Evolutionary conservation across 2,329 filamentous ascomycete genomes (phyloP), one percentile per base, ranked within the genome.

Genomic region (Zymoseptoria passerinii): DNA sequence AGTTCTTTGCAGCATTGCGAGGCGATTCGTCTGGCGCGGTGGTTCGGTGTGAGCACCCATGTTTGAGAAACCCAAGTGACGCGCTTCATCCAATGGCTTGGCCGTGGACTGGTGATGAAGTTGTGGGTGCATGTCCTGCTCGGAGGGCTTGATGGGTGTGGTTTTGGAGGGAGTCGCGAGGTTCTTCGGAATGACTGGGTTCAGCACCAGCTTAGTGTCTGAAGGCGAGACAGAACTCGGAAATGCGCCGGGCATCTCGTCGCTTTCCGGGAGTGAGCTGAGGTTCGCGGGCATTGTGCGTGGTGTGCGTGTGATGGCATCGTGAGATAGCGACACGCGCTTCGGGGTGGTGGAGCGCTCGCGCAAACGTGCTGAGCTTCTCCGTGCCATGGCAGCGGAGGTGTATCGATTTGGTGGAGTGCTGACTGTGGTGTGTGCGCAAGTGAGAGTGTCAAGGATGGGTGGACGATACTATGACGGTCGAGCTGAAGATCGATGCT

Each of bases 41-140:
- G 77, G 77, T 62, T 77, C 79, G 8, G 78, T 78, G 35, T 77
- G 73, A n/a, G 82, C 75, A 61, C 82, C 84, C 71, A 94, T 85
- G 64, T 89, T 87, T 59, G 83, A 83, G 73, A 96, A 96, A 16
- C 92, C 92, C 20, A 95, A 80, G 68, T 88, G 84, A 50, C 94
- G 79, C 5, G 88, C 90, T 9, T 91, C 90, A 27, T 94, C 91
- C 1, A 87, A 83, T 50, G 89, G 79, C 56, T 88, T 89, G 61
- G 85, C 87, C 20, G 88, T 92, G 63, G 80, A 86, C 56, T 83
- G 81, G 58, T 94, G 90, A 58, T 84, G 83, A 70, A 88, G 89
- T 76, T 88, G 89, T 8, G 92, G 92, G 71, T 96, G 92, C 92
- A 96, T 96, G 72, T 96, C 91, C 60, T 86, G 84, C 63, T 81